Conservation (phyloP, 345 rosid genomes). For the Rhodamnia argentea region DNA sequence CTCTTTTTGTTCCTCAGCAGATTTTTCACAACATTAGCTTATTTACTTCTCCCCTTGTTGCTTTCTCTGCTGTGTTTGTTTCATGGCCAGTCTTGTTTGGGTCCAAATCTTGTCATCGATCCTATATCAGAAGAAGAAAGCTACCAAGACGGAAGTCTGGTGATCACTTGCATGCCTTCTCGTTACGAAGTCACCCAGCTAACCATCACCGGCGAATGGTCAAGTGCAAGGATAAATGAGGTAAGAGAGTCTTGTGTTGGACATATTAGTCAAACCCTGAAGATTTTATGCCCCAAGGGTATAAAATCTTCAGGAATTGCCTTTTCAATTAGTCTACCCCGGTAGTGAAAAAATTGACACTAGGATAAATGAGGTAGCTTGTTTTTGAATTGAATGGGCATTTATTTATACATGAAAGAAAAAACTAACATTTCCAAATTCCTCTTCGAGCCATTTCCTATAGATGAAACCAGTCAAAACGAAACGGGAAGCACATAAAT, state of each 20-base stretch:
- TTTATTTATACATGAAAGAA: background rate
- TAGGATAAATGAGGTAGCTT: background rate
- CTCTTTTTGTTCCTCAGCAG: background rate
- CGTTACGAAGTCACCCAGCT: slow-evolving; percentile 85
- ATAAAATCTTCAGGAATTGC: background rate
- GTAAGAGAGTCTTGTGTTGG: slow-evolving; percentile 18
- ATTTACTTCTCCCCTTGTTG: background rate
- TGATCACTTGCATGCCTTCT: slow-evolving; percentile 86
- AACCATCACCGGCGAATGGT: slow-evolving; percentile 79
- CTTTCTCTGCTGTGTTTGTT: background rate
- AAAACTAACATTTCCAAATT: background rate
- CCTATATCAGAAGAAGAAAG: slow-evolving; percentile 80
- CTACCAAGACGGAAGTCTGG: slow-evolving; percentile 77
- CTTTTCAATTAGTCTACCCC: background rate
- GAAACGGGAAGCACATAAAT: background rate
- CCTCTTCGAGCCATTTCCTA: background rate
- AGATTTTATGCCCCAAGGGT: background rate
- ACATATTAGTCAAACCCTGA: background rate
- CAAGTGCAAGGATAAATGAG: slow-evolving; percentile 67
- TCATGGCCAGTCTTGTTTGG: slow-evolving; percentile 57
- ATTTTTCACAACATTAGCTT: background rate
- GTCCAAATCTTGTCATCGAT: slow-evolving; percentile 68
- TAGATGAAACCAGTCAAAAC: background rate
- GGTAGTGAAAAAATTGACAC: background rate
- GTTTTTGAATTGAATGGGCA: background rate